Evolutionary conservation across 2,329 filamentous ascomycete species (phyloP).

Genomic region (Plenodomus tracheiphilus): DNA sequence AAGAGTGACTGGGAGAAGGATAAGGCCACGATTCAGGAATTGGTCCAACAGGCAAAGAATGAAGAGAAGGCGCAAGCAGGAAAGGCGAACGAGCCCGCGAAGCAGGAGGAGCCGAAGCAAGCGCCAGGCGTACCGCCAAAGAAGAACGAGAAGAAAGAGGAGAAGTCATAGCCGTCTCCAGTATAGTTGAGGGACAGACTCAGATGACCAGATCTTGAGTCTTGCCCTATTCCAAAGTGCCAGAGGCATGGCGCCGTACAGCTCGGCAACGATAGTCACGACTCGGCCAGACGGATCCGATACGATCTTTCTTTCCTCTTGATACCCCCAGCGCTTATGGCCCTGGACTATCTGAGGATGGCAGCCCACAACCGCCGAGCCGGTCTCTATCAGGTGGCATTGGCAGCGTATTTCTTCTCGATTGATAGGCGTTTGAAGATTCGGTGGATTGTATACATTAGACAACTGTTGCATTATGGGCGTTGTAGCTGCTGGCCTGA

Average conservation of each 20-base stretch:
- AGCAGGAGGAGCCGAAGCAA: conserved; percentile 58
- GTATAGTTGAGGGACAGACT: conserved; percentile 14
- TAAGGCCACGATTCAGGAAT: conserved; percentile 74
- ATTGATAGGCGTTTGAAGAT: conserved; percentile 23
- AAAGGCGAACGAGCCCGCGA: conserved; percentile 44
- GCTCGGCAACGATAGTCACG: conserved; percentile 21
- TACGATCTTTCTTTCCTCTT: conserved; percentile 4
- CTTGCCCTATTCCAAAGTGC: too few relatives aligned
- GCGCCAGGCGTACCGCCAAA: conserved; percentile 48
- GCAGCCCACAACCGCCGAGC: conserved; percentile 9
- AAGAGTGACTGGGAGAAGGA: conserved; percentile 87
- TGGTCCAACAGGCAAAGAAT: conserved; percentile 61
- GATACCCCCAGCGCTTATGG: conserved; percentile 6
- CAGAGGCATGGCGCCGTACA: conserved; percentile 1
- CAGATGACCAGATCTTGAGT: neutral
- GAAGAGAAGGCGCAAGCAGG: conserved; percentile 44
- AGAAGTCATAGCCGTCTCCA: conserved; percentile 11
- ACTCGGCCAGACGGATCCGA: conserved; percentile 8
- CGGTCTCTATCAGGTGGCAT: conserved; percentile 16
- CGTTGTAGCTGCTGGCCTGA: conserved; percentile 16
- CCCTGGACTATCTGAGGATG: neutral
- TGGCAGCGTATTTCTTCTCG: conserved; percentile 8
- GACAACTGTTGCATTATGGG: conserved; percentile 37
- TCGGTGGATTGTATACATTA: conserved; percentile 36
- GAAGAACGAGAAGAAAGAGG: conserved; percentile 25